phyloP scores from a whole-genome alignment of 2,329 filamentous ascomycete genomes.

The Diaporthe sp. region DNA sequence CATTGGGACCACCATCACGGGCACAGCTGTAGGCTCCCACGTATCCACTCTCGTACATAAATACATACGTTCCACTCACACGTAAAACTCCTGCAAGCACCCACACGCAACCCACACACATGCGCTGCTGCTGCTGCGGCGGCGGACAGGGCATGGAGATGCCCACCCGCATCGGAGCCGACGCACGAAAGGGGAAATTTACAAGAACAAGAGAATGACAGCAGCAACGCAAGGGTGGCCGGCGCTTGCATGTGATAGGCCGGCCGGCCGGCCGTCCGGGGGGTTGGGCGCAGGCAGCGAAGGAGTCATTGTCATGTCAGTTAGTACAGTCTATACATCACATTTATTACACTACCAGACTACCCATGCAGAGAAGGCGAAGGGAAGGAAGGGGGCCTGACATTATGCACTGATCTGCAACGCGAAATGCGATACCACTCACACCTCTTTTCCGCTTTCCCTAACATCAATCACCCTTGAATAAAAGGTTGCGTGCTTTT shows the following conservation, averaged over 20 bases:
- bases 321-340: background rate
- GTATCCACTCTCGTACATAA: constrained; percentile 18
- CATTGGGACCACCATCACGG: constrained; percentile 22
- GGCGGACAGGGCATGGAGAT: constrained; percentile 19
- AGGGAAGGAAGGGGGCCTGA: background rate
- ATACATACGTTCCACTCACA: background rate
- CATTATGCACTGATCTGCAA: constrained; percentile 25
- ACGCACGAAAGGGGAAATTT: constrained; percentile 10
- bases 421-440: constrained; percentile 18
- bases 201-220: background rate
- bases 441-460: background rate
- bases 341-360: background rate
- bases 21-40: constrained; percentile 1
- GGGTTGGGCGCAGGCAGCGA: background rate
- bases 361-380: background rate
- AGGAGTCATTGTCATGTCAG: background rate
- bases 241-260: constrained; percentile 9
- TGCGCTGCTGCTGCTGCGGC: background rate
- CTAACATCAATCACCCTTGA: background rate
- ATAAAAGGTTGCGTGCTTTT: background rate
- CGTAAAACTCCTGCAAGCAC: background rate
- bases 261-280: background rate
- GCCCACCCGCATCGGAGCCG: constrained; percentile 15
- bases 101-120: constrained; percentile 2
- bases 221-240: background rate